Percentiles rank a stretch among this genome's conserved stretches.
phyloP scores from a whole-genome alignment of 345 rosid species.

The Lepidium didymum region DNA sequence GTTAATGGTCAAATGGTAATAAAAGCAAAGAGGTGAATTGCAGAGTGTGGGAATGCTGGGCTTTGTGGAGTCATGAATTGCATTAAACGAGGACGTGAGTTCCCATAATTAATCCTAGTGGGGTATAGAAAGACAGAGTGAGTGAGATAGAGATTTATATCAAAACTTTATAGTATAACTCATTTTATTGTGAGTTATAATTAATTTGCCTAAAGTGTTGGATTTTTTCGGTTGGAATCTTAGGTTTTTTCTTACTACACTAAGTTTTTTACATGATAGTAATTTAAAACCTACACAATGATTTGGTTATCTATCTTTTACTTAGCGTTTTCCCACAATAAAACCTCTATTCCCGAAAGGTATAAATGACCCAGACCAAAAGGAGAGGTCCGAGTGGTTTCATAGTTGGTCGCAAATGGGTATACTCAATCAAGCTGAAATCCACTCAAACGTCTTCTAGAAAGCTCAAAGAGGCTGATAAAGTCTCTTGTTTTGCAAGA shows the following conservation, averaged over 20 bases:
- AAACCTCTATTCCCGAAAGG: too few relatives aligned
- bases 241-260: conserved; percentile 43
- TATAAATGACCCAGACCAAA: too few relatives aligned
- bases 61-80: conserved; percentile 84
- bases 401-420: too few relatives aligned
- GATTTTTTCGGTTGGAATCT: conserved; percentile 57
- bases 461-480: too few relatives aligned
- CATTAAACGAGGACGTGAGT: conserved; percentile 89
- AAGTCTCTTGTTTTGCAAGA: too few relatives aligned
- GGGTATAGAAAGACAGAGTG: conserved; percentile 33
- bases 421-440: too few relatives aligned
- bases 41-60: conserved; percentile 99
- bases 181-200: neutral
- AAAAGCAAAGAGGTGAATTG: conserved; percentile 49
- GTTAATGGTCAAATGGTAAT: conserved; percentile 36
- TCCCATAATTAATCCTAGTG: conserved; percentile 69
- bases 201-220: conserved; percentile 23
- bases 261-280: too few relatives aligned
- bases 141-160: neutral
- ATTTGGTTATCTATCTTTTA: too few relatives aligned
- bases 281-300: too few relatives aligned
- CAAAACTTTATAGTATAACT: neutral
- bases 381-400: too few relatives aligned
- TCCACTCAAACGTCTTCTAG: too few relatives aligned
- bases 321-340: too few relatives aligned